A percentile compares a stretch with the other conserved stretches of the same genome.
phyloP scores from a whole-genome alignment of 371 early-diverging fungal genomes.

The Mortierella sp. region DNA sequence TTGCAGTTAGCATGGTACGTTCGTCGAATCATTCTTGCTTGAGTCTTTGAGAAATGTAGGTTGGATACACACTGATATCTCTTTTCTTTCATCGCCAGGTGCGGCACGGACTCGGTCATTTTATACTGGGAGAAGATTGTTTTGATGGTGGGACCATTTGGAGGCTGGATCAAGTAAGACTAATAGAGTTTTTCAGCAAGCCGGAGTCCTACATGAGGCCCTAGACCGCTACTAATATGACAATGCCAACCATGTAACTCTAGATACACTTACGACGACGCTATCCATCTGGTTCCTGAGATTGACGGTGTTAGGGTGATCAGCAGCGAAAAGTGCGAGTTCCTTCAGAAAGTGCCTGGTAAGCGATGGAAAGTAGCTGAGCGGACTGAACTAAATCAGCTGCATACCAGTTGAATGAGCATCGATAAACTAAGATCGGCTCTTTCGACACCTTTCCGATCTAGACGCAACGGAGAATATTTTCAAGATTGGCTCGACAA shows the following conservation, averaged over 20 bases:
- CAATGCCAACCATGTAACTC: neutral
- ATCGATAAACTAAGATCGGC: neutral
- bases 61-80: neutral
- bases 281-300: constrained; percentile 86
- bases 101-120: constrained; percentile 95
- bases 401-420: neutral
- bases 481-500: constrained; percentile 94
- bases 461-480: constrained; percentile 82
- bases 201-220: neutral
- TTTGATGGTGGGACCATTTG: constrained; percentile 93
- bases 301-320: constrained; percentile 94
- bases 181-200: neutral
- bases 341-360: constrained; percentile 90
- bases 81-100: constrained; percentile 62
- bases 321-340: constrained; percentile 82
- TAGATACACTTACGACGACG: constrained; percentile 80
- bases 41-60: neutral
- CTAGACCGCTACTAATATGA: neutral
- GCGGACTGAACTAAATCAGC: neutral
- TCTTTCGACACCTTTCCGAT: neutral
- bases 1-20: constrained; percentile 86
- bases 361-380: constrained; percentile 11
- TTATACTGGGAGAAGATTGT: constrained; percentile 85
- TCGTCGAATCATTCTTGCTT: neutral
- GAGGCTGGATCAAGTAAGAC: constrained; percentile 83